These are phyloP conservation scores for Escallonia herrerae DNA, from an alignment of 129 eudicot species.

Conservation along the genomic window DNA sequence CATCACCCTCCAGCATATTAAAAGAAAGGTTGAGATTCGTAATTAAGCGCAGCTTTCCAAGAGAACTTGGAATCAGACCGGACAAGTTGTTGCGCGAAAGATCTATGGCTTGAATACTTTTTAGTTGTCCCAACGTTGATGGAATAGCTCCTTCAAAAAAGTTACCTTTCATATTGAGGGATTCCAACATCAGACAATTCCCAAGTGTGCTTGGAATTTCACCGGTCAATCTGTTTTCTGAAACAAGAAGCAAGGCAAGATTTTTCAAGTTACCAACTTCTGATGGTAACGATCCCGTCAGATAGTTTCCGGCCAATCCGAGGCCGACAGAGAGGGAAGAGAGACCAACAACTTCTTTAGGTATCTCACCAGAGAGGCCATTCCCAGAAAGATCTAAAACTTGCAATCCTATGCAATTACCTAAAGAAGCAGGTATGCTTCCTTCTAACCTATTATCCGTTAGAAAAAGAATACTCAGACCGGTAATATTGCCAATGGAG, in stretches of 20 bases:
- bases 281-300: constrained; percentile 1
- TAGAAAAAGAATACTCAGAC: neutral
- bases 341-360: constrained; percentile 4
- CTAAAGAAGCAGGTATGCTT: neutral
- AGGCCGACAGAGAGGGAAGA: constrained; percentile 1
- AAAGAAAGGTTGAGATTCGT: too few relatives aligned
- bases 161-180: neutral
- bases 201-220: constrained; percentile 15
- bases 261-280: neutral
- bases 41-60: too few relatives aligned
- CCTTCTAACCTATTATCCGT: neutral
- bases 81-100: too few relatives aligned
- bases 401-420: neutral
- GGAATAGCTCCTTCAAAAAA: too few relatives aligned
- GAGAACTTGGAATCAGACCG: too few relatives aligned
- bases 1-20: too few relatives aligned
- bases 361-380: constrained; percentile 1
- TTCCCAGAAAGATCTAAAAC: constrained; percentile 1
- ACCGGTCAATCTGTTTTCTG: constrained; percentile 15
- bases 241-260: neutral
- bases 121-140: too few relatives aligned
- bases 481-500: constrained; percentile 11
- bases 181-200: neutral
- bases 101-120: too few relatives aligned
- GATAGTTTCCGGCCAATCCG: neutral